phyloP scores from a whole-genome alignment of 2,329 filamentous ascomycete species.

The Aquanectria penicillioides region DNA sequence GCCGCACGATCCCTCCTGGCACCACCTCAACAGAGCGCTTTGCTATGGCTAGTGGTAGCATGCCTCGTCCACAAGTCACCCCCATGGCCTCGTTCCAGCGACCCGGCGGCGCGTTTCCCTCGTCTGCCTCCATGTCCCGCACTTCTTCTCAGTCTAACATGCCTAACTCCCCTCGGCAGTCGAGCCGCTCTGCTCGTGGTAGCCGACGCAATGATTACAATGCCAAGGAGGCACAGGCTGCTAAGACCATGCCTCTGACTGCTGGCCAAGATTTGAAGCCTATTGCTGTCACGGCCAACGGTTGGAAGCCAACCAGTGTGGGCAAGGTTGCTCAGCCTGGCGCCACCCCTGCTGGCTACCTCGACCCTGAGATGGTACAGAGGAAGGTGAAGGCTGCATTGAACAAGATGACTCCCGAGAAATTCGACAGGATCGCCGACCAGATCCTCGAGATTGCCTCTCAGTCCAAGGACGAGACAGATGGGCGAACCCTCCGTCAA shows the following conservation, averaged over 20 bases:
- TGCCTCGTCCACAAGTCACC: conserved; percentile 58
- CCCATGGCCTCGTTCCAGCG: conserved; percentile 53
- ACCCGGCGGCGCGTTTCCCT: conserved; percentile 69
- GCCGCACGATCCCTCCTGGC: conserved; percentile 73
- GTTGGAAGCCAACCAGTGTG: conserved; percentile 90
- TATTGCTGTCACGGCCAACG: conserved; percentile 75
- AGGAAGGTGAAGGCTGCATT: conserved; percentile 98
- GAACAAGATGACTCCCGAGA: conserved; percentile 99
- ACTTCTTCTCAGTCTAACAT: conserved; percentile 68
- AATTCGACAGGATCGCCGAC: conserved; percentile 94
- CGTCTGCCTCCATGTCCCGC: conserved; percentile 71
- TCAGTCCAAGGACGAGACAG: conserved; percentile 94
- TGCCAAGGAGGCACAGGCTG: conserved; percentile 73
- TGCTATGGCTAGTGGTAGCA: conserved; percentile 65
- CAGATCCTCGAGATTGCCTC: conserved; percentile 92
- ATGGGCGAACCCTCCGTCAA: conserved; percentile 93
- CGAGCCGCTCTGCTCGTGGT: conserved; percentile 66
- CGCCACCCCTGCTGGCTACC: conserved; percentile 62
- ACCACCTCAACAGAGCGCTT: conserved; percentile 85
- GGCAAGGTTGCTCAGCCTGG: conserved; percentile 53
- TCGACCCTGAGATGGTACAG: conserved; percentile 94
- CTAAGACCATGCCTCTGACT: conserved; percentile 93
- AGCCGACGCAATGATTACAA: conserved; percentile 71
- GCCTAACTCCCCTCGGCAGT: conserved; percentile 77
- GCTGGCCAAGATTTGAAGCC: conserved; percentile 83